Percentiles rank a stretch among this genome's conserved stretches.
Conservation (phyloP, 768 basidiomycete species). For the Boletus vinaceobasis region DNA sequence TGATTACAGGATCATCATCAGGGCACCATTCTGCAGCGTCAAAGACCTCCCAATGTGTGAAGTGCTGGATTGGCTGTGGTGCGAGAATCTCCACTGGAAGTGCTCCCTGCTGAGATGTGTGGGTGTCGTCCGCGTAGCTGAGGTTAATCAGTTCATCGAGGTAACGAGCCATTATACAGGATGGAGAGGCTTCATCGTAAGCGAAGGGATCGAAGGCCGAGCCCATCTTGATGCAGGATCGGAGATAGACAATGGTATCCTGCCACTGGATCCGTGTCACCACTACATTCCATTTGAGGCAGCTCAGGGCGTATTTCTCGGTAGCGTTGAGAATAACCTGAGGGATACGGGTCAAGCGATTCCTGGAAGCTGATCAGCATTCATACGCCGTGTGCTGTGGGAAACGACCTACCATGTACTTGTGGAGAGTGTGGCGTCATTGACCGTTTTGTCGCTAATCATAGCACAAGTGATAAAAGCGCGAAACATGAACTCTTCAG, state of each 20-base stretch:
- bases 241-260: conserved; percentile 19
- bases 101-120: not conserved
- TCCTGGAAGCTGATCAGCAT: conserved; percentile 19
- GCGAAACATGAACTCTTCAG: conserved; percentile 35
- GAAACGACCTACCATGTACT: conserved; percentile 28
- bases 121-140: not conserved
- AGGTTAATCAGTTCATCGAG: conserved; percentile 21
- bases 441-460: conserved; percentile 34
- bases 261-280: conserved; percentile 23
- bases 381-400: not conserved
- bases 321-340: conserved; percentile 21
- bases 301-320: conserved; percentile 19
- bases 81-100: conserved; percentile 7
- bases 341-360: conserved; percentile 20
- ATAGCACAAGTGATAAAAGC: conserved; percentile 35
- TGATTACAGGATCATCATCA: conserved; percentile 29
- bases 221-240: conserved; percentile 26
- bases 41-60: conserved; percentile 9
- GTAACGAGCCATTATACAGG: conserved; percentile 13
- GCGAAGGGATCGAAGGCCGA: conserved; percentile 24
- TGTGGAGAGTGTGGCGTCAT: conserved; percentile 30
- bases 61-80: conserved; percentile 13
- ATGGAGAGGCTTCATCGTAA: conserved; percentile 13
- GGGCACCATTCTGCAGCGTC: conserved; percentile 28
- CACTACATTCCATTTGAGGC: conserved; percentile 22